phyloP scores from a whole-genome alignment of 768 basidiomycete species.

The Kwoniella sp. region DNA sequence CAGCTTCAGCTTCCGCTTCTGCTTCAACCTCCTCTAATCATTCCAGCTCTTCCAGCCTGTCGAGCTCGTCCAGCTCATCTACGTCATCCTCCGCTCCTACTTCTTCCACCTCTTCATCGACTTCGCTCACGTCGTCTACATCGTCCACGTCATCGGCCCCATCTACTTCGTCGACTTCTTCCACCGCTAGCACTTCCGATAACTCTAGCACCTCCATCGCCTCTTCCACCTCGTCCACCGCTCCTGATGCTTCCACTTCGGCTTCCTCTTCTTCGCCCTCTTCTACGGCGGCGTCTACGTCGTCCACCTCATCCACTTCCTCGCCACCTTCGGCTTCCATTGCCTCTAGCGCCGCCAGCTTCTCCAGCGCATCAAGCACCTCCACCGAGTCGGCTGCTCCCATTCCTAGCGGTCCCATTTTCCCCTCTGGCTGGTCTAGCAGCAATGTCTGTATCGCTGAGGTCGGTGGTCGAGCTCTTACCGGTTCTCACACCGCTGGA shows the following conservation, averaged over 20 bases:
- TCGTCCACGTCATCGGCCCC: neutral
- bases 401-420: slow-evolving; percentile 6
- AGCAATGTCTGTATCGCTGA: slow-evolving; percentile 23
- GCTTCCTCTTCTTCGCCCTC: slow-evolving; percentile 4
- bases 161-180: neutral
- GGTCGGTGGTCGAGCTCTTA: slow-evolving; percentile 31
- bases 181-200: neutral
- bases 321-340: neutral
- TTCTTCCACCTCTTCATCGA: neutral
- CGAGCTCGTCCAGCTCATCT: neutral
- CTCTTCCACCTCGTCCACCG: neutral
- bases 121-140: neutral
- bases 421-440: slow-evolving; percentile 25
- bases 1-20: slow-evolving; percentile 9
- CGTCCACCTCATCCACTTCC: slow-evolving; percentile 3
- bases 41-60: slow-evolving; percentile 10
- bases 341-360: neutral
- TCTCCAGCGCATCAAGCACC: too few species aligned
- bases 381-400: neutral
- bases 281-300: neutral
- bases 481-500: slow-evolving; percentile 20
- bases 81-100: neutral
- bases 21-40: slow-evolving; percentile 11
- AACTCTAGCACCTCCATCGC: neutral
- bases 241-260: neutral